A percentile compares a stretch with the other conserved stretches of the same genome.
These are phyloP conservation scores for Parmales sp. DNA, from an alignment of 108 stramenopile genomes.

Conservation along the genomic window DNA sequence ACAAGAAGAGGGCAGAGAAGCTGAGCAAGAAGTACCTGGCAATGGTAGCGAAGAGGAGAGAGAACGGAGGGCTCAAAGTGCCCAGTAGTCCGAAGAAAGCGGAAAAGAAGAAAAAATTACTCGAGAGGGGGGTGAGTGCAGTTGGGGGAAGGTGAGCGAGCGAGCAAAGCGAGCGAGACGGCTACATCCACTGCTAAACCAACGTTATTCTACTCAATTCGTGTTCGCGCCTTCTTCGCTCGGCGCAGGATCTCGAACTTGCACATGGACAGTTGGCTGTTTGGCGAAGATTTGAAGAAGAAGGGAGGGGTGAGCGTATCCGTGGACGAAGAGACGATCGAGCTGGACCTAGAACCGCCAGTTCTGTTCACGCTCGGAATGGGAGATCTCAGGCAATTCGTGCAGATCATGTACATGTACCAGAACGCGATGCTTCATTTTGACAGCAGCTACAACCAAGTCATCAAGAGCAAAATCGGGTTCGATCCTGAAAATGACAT, in stretches of 20 bases:
- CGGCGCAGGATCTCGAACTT: no score
- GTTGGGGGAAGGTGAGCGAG: no score
- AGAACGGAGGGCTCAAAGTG: neutral
- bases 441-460: neutral
- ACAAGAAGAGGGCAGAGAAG: neutral
- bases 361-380: neutral
- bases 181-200: no score
- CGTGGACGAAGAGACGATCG: neutral
- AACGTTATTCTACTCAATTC: no score
- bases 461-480: neutral
- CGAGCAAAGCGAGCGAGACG: no score
- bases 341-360: neutral
- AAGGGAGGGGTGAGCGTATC: neutral
- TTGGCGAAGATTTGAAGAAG: neutral
- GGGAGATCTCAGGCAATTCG: neutral
- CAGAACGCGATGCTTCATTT: neutral
- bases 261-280: constrained; percentile 6
- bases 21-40: neutral
- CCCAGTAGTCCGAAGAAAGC: neutral
- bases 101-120: neutral
- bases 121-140: neutral
- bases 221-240: no score
- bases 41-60: neutral
- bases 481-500: no score
- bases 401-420: neutral